Evolutionary conservation across 1,284 basidiomycete genomes (phyloP).

Genomic region (Salmacisia buchloeana): DNA sequence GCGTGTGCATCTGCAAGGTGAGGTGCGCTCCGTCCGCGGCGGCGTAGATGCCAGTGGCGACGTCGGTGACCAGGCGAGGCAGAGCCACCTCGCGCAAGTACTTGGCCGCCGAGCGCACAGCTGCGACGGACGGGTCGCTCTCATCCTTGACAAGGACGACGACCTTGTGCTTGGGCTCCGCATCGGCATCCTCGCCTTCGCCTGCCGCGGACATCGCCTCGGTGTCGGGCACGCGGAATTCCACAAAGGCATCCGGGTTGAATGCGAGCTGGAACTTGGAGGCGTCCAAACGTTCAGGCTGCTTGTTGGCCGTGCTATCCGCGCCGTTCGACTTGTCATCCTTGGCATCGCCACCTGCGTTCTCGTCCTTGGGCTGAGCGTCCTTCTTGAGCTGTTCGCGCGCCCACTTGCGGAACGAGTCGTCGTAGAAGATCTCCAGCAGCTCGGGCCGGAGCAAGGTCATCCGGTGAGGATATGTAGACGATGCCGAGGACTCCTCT

Average conservation of each 20-base stretch:
- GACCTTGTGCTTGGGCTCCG: conserved; percentile 20
- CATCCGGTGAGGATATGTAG: conserved; percentile 57
- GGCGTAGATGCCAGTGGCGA: conserved; percentile 53
- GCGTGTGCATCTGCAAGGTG: conserved; percentile 55
- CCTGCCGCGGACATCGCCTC: conserved; percentile 10
- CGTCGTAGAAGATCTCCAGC: conserved; percentile 57
- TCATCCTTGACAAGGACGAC: conserved; percentile 52
- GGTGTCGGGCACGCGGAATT: conserved; percentile 28
- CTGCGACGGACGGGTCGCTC: conserved; percentile 55
- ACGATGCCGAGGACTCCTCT: conserved; percentile 32
- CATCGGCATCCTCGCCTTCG: conserved; percentile 16
- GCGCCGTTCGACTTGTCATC: conserved; percentile 8
- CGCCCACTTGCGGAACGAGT: conserved; percentile 57
- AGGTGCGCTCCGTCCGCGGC: conserved; percentile 56
- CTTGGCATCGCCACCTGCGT: conserved; percentile 12
- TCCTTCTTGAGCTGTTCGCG: conserved; percentile 38
- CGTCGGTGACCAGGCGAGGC: conserved; percentile 53
- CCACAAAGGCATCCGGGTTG: conserved; percentile 61
- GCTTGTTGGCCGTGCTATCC: background rate
- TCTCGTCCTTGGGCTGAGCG: conserved; percentile 19
- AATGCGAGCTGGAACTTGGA: conserved; percentile 56
- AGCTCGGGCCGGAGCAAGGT: conserved; percentile 60
- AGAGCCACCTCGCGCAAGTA: conserved; percentile 56
- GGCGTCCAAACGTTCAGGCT: conserved; percentile 42
- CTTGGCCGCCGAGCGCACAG: conserved; percentile 56